A percentile compares a stretch with the other conserved stretches of the same genome.
phyloP scores from a whole-genome alignment of 148 eudicot species.

The Spergularia bocconei region DNA sequence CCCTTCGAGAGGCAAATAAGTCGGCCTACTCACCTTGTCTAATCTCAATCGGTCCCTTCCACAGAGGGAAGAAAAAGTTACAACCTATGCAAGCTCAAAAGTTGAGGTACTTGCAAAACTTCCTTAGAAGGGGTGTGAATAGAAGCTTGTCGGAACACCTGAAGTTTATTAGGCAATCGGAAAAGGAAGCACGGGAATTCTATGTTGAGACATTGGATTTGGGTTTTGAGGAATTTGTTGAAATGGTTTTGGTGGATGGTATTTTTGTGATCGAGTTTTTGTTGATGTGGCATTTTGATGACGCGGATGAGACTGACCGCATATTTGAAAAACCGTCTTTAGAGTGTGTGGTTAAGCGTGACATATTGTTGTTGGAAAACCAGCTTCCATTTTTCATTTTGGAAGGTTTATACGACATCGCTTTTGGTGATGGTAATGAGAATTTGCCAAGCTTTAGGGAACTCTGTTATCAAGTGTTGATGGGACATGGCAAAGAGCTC shows the following conservation, averaged over 20 bases:
- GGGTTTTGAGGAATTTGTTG: slow-evolving; percentile 9
- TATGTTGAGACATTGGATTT: slow-evolving; percentile 18
- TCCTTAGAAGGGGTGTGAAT: slow-evolving; percentile 14
- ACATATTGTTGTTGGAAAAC: slow-evolving; percentile 27
- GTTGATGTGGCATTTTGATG: slow-evolving; percentile 21
- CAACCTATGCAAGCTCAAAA: slow-evolving; percentile 24
- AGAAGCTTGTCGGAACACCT: slow-evolving; percentile 17
- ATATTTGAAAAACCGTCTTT: slow-evolving; percentile 22
- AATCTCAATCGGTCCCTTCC: slow-evolving; percentile 24
- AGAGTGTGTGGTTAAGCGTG: slow-evolving; percentile 19
- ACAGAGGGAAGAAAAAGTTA: slow-evolving; percentile 12
- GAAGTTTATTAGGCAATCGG: slow-evolving; percentile 14
- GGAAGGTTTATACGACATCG: slow-evolving; percentile 25
- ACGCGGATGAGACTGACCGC: slow-evolving; percentile 16
- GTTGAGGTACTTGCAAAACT: slow-evolving; percentile 25
- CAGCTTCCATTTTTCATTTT: slow-evolving; percentile 26
- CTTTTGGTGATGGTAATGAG: neutral
- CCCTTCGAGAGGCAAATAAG: slow-evolving; percentile 11
- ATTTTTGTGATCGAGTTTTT: slow-evolving; percentile 27
- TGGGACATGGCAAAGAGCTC: slow-evolving; percentile 8
- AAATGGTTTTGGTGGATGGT: slow-evolving; percentile 25
- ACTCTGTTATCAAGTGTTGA: slow-evolving; percentile 15
- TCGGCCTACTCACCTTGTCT: slow-evolving; percentile 23
- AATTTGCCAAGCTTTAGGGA: slow-evolving; percentile 8
- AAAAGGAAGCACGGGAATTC: slow-evolving; percentile 11